Percentiles rank a stretch among this genome's conserved stretches.
phyloP scores from a whole-genome alignment of 2,329 filamentous ascomycete species.

The Shiraia bambusicola region DNA sequence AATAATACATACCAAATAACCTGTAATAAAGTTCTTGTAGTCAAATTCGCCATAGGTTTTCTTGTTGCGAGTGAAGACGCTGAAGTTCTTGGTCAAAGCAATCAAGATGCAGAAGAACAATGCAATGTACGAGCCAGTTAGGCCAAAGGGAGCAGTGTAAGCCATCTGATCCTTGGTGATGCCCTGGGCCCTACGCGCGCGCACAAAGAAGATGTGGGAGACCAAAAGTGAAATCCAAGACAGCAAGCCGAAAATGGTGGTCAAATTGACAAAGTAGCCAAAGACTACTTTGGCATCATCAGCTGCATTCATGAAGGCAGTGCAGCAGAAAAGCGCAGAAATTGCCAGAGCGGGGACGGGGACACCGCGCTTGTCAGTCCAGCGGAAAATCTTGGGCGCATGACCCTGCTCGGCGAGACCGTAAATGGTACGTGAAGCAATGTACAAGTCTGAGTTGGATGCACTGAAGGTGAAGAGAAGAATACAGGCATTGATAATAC shows the following conservation, averaged over 20 bases:
- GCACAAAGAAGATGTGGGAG: constrained; percentile 53
- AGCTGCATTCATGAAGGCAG: constrained; percentile 62
- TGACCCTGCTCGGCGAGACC: constrained; percentile 71
- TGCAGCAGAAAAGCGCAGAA: constrained; percentile 62
- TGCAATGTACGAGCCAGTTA: constrained; percentile 66
- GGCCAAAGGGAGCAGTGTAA: constrained; percentile 71
- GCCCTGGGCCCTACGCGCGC: constrained; percentile 49
- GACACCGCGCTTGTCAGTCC: constrained; percentile 70
- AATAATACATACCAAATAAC: constrained; percentile 59
- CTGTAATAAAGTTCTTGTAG: constrained; percentile 76
- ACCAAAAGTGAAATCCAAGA: constrained; percentile 55
- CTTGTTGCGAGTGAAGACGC: constrained; percentile 61
- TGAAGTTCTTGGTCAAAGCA: constrained; percentile 79
- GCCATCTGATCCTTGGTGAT: constrained; percentile 47
- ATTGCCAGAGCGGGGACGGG: constrained; percentile 66
- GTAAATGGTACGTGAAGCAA: constrained; percentile 70
- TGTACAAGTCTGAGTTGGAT: constrained; percentile 77
- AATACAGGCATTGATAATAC: constrained; percentile 73
- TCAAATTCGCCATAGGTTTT: constrained; percentile 58
- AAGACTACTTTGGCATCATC: constrained; percentile 47
- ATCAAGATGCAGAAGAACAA: constrained; percentile 72
- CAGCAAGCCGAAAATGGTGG: constrained; percentile 45
- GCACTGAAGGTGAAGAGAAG: constrained; percentile 75
- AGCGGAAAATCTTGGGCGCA: constrained; percentile 70
- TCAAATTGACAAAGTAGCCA: constrained; percentile 52